A percentile compares a stretch with the other conserved stretches of the same genome.
phyloP scores from a whole-genome alignment of 352 stramenopile species.

The Thalassiosira livingstoniorum region DNA sequence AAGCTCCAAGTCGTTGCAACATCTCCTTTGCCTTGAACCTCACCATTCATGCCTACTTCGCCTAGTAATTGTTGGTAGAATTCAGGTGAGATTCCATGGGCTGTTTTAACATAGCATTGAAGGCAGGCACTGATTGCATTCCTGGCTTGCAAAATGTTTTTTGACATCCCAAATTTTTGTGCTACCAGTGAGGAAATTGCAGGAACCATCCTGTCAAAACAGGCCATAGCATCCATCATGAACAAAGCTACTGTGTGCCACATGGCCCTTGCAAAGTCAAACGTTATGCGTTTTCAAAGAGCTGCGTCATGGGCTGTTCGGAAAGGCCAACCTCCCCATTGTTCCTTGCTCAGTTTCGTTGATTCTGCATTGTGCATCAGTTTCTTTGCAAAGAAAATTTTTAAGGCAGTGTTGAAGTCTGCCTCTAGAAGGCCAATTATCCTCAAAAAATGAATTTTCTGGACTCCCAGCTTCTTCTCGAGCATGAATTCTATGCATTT shows the following conservation, averaged over 20 bases:
- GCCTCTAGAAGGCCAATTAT: constrained; percentile 9
- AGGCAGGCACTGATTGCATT: not conserved
- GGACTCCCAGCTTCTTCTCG: not conserved
- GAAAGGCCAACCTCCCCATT: not conserved
- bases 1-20: not conserved
- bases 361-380: not conserved
- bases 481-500: too few species aligned
- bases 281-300: not conserved
- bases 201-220: not conserved
- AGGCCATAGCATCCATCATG: not conserved
- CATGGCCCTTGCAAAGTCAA: not conserved
- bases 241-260: not conserved
- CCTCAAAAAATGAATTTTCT: not conserved
- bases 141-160: not conserved
- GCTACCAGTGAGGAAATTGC: not conserved
- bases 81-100: not conserved
- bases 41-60: not conserved
- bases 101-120: not conserved
- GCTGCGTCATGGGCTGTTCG: not conserved
- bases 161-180: constrained; percentile 4
- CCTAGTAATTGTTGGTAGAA: not conserved
- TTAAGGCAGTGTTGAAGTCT: not conserved
- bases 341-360: not conserved
- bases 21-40: not conserved
- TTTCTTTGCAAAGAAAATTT: not conserved